Base-by-base conservation (phyloP, 2,329 filamentous ascomycete species). In the Clonostachys byssicola region DNA sequence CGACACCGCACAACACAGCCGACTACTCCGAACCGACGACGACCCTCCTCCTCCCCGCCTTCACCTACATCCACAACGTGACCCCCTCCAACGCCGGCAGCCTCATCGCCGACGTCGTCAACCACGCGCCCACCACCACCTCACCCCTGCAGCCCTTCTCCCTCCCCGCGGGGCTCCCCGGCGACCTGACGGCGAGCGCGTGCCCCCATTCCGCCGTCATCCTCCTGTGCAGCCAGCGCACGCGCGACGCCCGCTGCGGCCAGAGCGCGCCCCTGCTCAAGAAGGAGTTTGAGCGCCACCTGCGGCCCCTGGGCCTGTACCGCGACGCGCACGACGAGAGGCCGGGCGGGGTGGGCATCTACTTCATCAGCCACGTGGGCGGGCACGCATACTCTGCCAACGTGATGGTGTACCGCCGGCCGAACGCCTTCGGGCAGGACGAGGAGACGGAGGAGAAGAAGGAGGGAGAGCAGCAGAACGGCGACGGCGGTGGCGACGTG, bases 311-410 rank as follows among this genome's bases (percentile, higher is more conserved):
- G 12, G 92, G 91, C 0, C 71, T 99, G 17, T 92, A 87, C 65
- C 84, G 94, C 33, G 92, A 97, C 62, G 70, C 94, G 42, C 83
- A 95, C 61, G 94, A 99, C 63, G 85, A 91, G 64, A 74, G 94
- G 49, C 90, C 92, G 0, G 92, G 92, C 12, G 94, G 94, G 12
- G 92, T 96, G 6, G 92, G 90, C 1, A 89, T 99, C 54, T 96
- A 96, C 70, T 97, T 96, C 63, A 95, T 97, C 61, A 92, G 85
- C 55, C 94, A 99, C 61, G 91, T 96, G 4, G 94, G 94, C 30
- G 94, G 94, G 1, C 94, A 99, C 73, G 96, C 96, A 72, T 97
- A 95, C 70, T 85, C 86, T 42, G 94, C 94, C 30, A 99, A 99
- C 59, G 83, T 97, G 56, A 88, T 99, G 73, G 76, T 99, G 2